Conservation (phyloP, 306 rosid genomes). For the Inga oerstediana region DNA sequence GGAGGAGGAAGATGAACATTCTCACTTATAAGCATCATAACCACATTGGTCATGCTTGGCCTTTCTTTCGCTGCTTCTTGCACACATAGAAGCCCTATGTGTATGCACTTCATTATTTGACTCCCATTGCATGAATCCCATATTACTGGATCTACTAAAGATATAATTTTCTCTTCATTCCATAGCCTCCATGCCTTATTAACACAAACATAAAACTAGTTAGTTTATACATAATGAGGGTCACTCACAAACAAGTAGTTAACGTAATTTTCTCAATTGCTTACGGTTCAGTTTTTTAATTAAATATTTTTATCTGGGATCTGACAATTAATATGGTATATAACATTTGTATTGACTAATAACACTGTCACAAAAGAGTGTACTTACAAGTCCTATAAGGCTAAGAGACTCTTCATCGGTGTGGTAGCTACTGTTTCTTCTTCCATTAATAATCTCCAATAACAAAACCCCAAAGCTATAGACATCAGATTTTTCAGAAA, state of each 20-base stretch:
- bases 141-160: slow-evolving; percentile 35
- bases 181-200: slow-evolving; percentile 49
- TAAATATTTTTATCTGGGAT: neutral
- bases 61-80: slow-evolving; percentile 47
- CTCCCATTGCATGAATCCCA: slow-evolving; percentile 25
- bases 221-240: neutral
- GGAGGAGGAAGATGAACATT: slow-evolving; percentile 46
- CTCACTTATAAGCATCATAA: slow-evolving; percentile 46
- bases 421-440: slow-evolving; percentile 41
- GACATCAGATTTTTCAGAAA: slow-evolving; percentile 43
- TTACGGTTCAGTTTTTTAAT: neutral
- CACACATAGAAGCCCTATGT: slow-evolving; percentile 46
- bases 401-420: slow-evolving; percentile 30
- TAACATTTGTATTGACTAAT: too few species aligned
- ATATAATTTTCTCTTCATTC: slow-evolving; percentile 32
- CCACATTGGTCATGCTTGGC: slow-evolving; percentile 38
- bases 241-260: neutral
- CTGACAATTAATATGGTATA: too few species aligned
- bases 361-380: neutral
- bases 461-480: slow-evolving; percentile 42
- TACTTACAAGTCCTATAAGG: slow-evolving; percentile 45
- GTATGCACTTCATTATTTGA: slow-evolving; percentile 46
- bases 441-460: slow-evolving; percentile 42
- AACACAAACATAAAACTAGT: neutral
- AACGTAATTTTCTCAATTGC: neutral